These are phyloP conservation scores for Coffea humblotiana DNA, from an alignment of 305 asterid species.

Conservation along the genomic window DNA sequence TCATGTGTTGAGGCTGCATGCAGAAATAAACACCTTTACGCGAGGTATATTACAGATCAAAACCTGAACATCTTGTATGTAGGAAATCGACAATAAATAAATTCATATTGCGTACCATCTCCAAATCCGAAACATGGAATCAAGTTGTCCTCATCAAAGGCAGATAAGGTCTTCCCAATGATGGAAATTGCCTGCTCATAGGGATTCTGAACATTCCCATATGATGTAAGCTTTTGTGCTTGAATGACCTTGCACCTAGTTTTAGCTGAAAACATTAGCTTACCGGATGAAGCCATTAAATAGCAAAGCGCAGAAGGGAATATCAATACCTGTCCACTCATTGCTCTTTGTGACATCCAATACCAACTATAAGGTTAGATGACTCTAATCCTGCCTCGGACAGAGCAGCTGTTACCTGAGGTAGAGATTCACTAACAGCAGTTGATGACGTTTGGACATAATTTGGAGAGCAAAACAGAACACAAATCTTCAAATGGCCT, in stretches of 20 bases:
- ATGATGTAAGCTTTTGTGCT: constrained; percentile 74
- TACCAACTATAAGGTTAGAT: constrained; percentile 86
- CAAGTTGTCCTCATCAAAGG: constrained; percentile 88
- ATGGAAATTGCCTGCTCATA: constrained; percentile 91
- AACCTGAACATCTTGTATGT: not conserved
- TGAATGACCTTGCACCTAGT: constrained; percentile 67
- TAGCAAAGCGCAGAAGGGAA: not conserved
- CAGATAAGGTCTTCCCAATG: constrained; percentile 85
- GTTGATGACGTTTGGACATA: no score
- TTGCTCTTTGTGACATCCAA: constrained; percentile 97
- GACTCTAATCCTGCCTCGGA: constrained; percentile 94
- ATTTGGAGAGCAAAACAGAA: no score
- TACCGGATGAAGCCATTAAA: constrained; percentile 11
- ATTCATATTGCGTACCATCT: constrained; percentile 49
- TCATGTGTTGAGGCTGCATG: constrained; percentile 86
- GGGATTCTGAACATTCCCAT: constrained; percentile 68
- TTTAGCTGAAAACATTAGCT: constrained; percentile 25
- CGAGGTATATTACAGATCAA: not conserved
- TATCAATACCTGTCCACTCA: constrained; percentile 86
- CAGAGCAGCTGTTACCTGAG: constrained; percentile 86
- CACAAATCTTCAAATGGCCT: no score
- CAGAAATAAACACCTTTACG: not conserved
- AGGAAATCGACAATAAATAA: no score
- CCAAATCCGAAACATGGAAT: constrained; percentile 96
- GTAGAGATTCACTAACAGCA: constrained; percentile 2